Evolutionary conservation across 169 alveolate species (phyloP), one percentile per base, ranked within the genome.

Genomic region (Plasmodium blacklocki): DNA sequence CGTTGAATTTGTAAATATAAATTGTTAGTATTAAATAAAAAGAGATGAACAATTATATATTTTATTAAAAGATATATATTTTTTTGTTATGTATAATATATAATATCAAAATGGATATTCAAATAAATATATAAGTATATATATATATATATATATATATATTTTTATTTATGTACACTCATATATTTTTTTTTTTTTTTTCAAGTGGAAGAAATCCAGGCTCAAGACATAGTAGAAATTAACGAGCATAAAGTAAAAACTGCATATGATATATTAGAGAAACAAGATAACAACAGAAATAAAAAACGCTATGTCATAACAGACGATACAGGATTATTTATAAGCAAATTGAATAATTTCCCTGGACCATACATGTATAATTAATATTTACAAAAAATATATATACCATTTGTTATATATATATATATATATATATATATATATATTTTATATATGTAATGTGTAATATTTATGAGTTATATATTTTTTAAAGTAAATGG

Each of bases 291-390:
- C 4, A 62, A 56, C 15, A 39, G 39, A 21, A 5, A 47, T 3
- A 52, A 29, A 56, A 52, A 60, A 60, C 21, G 9, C 12, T 23
- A 67, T 15, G 71, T 80, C 5, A 80, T 80, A 32, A 80, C 90
- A 1, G 90, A 80, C 15, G 90, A 80, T 50, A 80, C 83, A 15
- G 90, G 90, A 5, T 60, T 80, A 5, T 80, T 67, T 15, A 50
- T 80, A 54, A 62, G 66, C 12, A 67, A 80, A 15, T 26, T 80
- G 19, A 71, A 71, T 47, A 7, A n/a, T 2, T 80, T 80, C 29
- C 90, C 90, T 0, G 90, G 90, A 45, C 90, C 90, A 0, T 80
- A 66, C 26, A 52, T 80, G 90, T 80, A 67, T 12, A 62, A 1
- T 7, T 9, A n/a, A n/a, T n/a, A n/a, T n/a, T n/a, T n/a, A n/a